Evolutionary conservation across 2,329 filamentous ascomycete genomes (phyloP).

Genomic region (Helminthosporium solani): DNA sequence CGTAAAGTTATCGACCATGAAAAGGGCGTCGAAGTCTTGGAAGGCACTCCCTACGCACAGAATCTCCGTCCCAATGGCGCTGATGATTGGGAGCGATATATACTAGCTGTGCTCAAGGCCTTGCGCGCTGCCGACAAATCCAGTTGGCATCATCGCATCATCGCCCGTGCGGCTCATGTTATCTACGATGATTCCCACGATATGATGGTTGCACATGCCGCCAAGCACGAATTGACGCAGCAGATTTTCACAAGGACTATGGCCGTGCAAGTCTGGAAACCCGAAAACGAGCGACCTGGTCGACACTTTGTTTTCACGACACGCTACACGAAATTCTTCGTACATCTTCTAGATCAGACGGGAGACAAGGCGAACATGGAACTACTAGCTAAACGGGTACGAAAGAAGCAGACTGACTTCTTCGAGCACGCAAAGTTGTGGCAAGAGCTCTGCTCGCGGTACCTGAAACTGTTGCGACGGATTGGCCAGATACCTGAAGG

Average conservation of each 20-base stretch:
- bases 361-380: constrained; percentile 76
- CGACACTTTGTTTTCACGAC: constrained; percentile 91
- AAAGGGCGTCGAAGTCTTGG: constrained; percentile 53
- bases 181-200: constrained; percentile 59
- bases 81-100: constrained; percentile 61
- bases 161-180: constrained; percentile 68
- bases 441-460: constrained; percentile 61
- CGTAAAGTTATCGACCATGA: constrained; percentile 46
- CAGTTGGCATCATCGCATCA: constrained; percentile 93
- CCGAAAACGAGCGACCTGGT: constrained; percentile 79
- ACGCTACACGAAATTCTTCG: constrained; percentile 81
- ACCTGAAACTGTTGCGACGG: constrained; percentile 60
- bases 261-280: constrained; percentile 93
- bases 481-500: constrained; percentile 59
- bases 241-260: constrained; percentile 94
- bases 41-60: constrained; percentile 56
- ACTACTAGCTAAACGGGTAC: constrained; percentile 72
- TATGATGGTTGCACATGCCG: constrained; percentile 56
- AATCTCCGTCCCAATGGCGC: constrained; percentile 53
- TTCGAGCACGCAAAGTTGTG: constrained; percentile 64
- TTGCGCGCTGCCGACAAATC: constrained; percentile 76
- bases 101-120: constrained; percentile 61
- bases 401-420: constrained; percentile 77
- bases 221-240: constrained; percentile 75
- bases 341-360: constrained; percentile 70